Conservation (phyloP, 139 green algal species). For the Micractinium conductrix region DNA sequence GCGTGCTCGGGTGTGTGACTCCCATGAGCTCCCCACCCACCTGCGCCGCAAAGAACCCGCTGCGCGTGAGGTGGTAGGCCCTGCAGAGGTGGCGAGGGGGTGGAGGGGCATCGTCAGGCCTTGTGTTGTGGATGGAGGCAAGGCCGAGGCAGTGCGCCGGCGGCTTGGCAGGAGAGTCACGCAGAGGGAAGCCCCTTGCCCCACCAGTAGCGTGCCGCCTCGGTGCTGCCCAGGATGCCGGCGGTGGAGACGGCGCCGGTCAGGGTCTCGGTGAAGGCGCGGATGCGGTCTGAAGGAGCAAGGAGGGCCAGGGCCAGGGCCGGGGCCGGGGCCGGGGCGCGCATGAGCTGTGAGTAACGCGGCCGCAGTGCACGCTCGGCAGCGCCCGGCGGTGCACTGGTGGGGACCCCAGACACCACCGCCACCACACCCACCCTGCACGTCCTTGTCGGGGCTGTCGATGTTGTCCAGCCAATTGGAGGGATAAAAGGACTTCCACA, state of each 20-base stretch:
- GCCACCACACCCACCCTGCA: not conserved
- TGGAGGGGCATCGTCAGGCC: not conserved
- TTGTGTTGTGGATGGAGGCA: not conserved
- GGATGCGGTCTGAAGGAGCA: constrained; percentile 27
- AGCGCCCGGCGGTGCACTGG: too few relatives aligned
- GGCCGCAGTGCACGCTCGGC: not conserved
- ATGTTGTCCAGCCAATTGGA: not conserved
- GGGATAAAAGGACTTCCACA: not conserved
- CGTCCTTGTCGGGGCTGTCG: not conserved
- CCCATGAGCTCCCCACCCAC: too few relatives aligned
- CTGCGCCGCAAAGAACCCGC: constrained; percentile 75
- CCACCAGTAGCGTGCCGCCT: constrained; percentile 34
- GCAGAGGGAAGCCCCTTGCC: not conserved
- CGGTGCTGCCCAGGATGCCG: constrained; percentile 17
- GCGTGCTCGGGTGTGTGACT: too few relatives aligned
- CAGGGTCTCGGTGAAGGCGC: constrained; percentile 37
- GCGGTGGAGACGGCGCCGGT: constrained; percentile 7
- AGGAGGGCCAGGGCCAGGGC: too few relatives aligned
- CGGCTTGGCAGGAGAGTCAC: not conserved
- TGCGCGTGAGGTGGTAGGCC: constrained; percentile 75
- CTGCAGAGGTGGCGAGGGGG: not conserved
- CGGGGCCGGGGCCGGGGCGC: too few relatives aligned
- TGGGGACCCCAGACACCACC: too few relatives aligned
- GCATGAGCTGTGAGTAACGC: too few relatives aligned
- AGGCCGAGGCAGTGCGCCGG: not conserved